Evolutionary conservation across 805 yeast species (phyloP), one percentile per base, ranked within the genome.

Genomic region (Pichia cephalocereana): DNA sequence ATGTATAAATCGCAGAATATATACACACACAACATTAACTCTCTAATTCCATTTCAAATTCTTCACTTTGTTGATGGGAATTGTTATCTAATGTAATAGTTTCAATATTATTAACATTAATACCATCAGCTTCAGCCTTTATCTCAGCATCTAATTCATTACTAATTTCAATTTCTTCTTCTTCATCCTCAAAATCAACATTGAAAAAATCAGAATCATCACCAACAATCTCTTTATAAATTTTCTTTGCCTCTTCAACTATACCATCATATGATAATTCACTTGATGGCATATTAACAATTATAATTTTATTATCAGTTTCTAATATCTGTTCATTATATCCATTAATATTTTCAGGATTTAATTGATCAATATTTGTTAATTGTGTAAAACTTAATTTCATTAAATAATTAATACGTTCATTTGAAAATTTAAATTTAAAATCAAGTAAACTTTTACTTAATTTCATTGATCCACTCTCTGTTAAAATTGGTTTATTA

Each of bases 151-250:
- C 41, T 46, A 49, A 28, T 40, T 39, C 19, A 44, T 12, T 28
- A 30, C 36, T 44, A 44, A 48, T 41, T 23, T 37, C 47, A 44
- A 5, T 41, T 43, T 70, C 73, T 36, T 81, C 90, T 41, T 86
- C 96, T 19, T 89, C 96, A 63, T 91, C 98, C 66, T 91, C 97
- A 61, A 91, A 91, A 66, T 91, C 98, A 40, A 91, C 86, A 64
- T 88, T 96, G 62, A 91, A 91, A 69, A 93, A 93, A 66, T 91
- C 98, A 58, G 91, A 97, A 62, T 86, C 93, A 2, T 95, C 78
- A 10, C 98, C 98, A 11, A 93, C 95, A 52, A 91, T 82, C 48
- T 75, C 72, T 52, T 79, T 81, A 63, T 87, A 91, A 40, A 91
- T 63, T 19, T 77, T 69, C 61, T 80, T 84, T 8, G 90, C 88